A percentile compares a stretch with the other conserved stretches of the same genome.
These are phyloP conservation scores for Aureobasidium melanogenum DNA, from an alignment of 2,329 filamentous ascomycete genomes.

Conservation along the genomic window DNA sequence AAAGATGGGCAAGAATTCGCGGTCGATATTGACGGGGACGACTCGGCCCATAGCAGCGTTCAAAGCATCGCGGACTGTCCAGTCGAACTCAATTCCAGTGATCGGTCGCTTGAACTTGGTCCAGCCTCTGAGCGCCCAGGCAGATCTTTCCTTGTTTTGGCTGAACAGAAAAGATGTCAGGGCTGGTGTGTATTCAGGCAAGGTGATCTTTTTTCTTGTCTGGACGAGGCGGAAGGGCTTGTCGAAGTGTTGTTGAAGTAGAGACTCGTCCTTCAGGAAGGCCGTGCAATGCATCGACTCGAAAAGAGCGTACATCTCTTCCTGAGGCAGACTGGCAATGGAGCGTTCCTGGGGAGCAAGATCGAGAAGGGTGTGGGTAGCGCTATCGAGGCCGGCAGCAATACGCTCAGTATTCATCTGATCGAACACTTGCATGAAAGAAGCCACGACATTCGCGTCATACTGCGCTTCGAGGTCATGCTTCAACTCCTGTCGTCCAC, in stretches of 20 bases:
- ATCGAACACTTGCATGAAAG: conserved; percentile 38
- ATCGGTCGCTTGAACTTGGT: conserved; percentile 55
- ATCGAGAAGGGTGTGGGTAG: conserved; percentile 31
- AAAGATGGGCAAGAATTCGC: conserved; percentile 56
- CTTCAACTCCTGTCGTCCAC: conserved; percentile 32
- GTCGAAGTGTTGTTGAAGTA: conserved; percentile 59
- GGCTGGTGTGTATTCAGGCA: conserved; percentile 67
- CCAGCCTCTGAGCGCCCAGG: conserved; percentile 64
- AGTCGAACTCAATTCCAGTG: conserved; percentile 70
- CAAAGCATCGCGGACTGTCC: conserved; percentile 70
- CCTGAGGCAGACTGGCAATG: conserved; percentile 42
- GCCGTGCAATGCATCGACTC: conserved; percentile 79
- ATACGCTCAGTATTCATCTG: conserved; percentile 38
- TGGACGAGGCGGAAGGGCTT: conserved; percentile 74
- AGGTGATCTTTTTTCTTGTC: conserved; percentile 66
- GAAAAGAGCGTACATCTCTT: conserved; percentile 71
- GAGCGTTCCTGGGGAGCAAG: conserved; percentile 43
- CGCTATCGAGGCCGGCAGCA: conserved; percentile 32
- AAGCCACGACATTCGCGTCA: conserved; percentile 34
- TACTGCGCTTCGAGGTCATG: conserved; percentile 33
- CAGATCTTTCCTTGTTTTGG: conserved; percentile 51
- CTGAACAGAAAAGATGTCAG: conserved; percentile 82
- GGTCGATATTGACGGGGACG: conserved; percentile 44
- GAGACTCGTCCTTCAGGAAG: conserved; percentile 53
- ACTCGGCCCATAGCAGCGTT: conserved; percentile 56